Evolutionary conservation across 2,329 filamentous ascomycete genomes (phyloP).

Genomic region (Cephalotrichum gorgonifer): DNA sequence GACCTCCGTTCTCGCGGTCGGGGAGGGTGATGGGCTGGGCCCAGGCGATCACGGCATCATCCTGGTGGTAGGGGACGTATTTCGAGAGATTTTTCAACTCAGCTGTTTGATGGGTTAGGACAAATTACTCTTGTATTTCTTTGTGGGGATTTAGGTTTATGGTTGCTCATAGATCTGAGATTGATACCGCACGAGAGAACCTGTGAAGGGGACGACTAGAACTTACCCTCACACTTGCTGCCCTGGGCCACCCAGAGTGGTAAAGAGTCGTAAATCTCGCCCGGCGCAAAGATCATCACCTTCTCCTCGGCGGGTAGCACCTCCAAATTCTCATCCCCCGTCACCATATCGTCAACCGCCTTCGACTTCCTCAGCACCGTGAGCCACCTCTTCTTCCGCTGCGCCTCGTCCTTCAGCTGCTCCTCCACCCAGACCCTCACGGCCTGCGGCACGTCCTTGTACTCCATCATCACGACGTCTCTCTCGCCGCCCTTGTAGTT

Average conservation of each 20-base stretch:
- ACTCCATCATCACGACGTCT: constrained; percentile 36
- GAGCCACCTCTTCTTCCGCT: constrained; percentile 23
- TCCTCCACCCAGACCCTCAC: constrained; percentile 38
- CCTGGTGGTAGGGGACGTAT: background rate
- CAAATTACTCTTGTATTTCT: background rate
- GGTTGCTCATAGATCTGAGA: too few species aligned
- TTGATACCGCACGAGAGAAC: too few species aligned
- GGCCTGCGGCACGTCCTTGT: constrained; percentile 27
- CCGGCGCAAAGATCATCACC: constrained; percentile 40
- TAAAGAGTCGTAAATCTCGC: constrained; percentile 35
- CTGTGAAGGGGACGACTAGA: too few species aligned
- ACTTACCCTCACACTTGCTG: constrained; percentile 30
- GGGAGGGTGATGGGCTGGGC: background rate
- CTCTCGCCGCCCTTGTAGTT: constrained; percentile 39
- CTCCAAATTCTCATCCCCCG: constrained; percentile 14
- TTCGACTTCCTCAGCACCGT: constrained; percentile 25
- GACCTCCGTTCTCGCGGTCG: constrained; percentile 1
- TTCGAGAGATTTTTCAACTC: background rate
- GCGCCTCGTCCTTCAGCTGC: constrained; percentile 21
- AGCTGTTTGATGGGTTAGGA: background rate
- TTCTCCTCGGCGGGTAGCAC: constrained; percentile 12
- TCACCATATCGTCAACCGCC: too few species aligned
- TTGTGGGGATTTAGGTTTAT: background rate
- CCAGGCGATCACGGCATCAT: background rate
- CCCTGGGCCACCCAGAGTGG: constrained; percentile 37